Evolutionary conservation across 768 basidiomycete species (phyloP), one percentile per base, ranked within the genome.

Genomic region (Psilocybe tampanensis): DNA sequence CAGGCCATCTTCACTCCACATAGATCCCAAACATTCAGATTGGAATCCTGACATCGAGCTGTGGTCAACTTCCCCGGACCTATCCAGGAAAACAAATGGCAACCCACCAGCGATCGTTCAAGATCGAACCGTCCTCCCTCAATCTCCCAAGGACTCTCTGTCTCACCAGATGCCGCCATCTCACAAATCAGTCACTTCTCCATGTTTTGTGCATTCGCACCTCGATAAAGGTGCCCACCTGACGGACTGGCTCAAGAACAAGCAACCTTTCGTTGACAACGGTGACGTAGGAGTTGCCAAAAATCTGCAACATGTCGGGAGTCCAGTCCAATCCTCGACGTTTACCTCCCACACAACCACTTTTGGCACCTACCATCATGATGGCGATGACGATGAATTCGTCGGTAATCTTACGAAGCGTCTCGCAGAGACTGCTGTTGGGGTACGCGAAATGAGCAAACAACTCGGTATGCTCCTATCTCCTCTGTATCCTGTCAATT

Each of bases 371-470:
- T 26, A 66, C 64, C 33, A n/a, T 15, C 63, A 65, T 54, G 70
- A 70, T 54, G 68, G 68, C 59, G 73, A 77, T 62, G 82, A 80
- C 45, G 87, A 91, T 21, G 88, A 86, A 44, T 86, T 84, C 59
- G 83, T 82, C 1, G 82, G 84, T 42, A 95, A 88, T 68, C 73
- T 98, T 65, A 98, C 97, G 6, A 89, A 84, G 68, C 93, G 95
- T 64, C 80, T 99, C 13, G 97, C 96, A 8, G 96, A 96, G 76
- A 99, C 97, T 18, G 97, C 97, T 17, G 92, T 94, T 12, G 91
- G 94, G 36, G 97, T 99, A 11, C 83, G 97, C 47, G 97, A 99
- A 74, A 95, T 98, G 94, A 96, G 94, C 84, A 96, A 96, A 72
- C 93, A 96, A 71, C 87, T 99, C 17, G 97, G 96, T 94, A 64